These are phyloP conservation scores for Clonostachys byssicola DNA, from an alignment of 2,329 filamentous ascomycete species.

Conservation along the genomic window DNA sequence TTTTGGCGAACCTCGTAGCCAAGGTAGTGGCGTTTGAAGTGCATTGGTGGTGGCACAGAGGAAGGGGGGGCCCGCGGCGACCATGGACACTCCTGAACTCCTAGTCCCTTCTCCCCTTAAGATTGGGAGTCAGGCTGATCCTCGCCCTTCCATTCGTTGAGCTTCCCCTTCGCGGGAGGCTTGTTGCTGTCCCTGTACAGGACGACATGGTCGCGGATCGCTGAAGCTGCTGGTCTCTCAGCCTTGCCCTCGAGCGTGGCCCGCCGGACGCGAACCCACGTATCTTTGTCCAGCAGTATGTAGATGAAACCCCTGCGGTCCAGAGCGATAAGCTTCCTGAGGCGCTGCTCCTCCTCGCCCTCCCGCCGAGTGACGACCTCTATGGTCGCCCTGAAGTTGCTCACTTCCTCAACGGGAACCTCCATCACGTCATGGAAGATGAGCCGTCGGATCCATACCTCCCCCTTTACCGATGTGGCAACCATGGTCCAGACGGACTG, in stretches of 20 bases:
- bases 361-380: background rate
- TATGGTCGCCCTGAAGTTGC: conserved; percentile 2
- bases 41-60: no score
- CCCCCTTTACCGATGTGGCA: conserved; percentile 3
- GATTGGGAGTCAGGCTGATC: no score
- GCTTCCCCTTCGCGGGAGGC: no score
- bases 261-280: conserved; percentile 16
- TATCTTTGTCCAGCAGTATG: conserved; percentile 11
- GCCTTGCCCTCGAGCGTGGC: conserved; percentile 26
- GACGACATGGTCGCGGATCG: conserved; percentile 10
- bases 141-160: no score
- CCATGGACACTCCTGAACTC: no score
- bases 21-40: no score
- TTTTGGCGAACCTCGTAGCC: no score
- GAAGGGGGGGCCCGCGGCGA: no score
- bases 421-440: conserved; percentile 29
- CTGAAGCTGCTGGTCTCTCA: conserved; percentile 14
- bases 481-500: conserved; percentile 60
- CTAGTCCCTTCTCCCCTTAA: no score
- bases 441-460: conserved; percentile 18
- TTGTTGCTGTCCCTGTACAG: no score
- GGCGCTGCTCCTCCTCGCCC: conserved; percentile 2
- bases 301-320: conserved; percentile 8
- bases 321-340: conserved; percentile 1
- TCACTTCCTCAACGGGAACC: conserved; percentile 6